A percentile compares a stretch with the other conserved stretches of the same genome.
These are phyloP conservation scores for Yamadazyma oceani DNA, from an alignment of 1,139 yeast species.

Conservation along the genomic window DNA sequence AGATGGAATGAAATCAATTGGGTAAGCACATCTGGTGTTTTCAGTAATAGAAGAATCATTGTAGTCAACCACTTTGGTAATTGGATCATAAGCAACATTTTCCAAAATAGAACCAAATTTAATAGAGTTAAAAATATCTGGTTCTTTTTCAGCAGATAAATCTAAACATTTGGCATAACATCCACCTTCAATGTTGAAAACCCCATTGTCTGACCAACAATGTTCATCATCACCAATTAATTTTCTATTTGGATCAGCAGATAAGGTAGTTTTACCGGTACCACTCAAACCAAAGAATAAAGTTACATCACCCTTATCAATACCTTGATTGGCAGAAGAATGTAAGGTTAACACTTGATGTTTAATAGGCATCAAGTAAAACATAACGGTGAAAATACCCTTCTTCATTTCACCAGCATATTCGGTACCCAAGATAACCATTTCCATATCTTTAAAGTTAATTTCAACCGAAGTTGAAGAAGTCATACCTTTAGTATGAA, in stretches of 20 bases:
- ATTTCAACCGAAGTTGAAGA: slow-evolving; percentile 94
- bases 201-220: slow-evolving; percentile 99
- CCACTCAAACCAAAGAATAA: slow-evolving; percentile 96
- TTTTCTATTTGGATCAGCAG: slow-evolving; percentile 93
- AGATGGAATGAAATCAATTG: slow-evolving; percentile 94
- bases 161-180: slow-evolving; percentile 98
- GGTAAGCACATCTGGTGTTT: slow-evolving; percentile 98
- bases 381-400: slow-evolving; percentile 99
- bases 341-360: slow-evolving; percentile 91
- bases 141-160: slow-evolving; percentile 88
- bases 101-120: slow-evolving; percentile 93
- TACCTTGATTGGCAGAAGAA: slow-evolving; percentile 94
- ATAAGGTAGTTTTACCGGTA: slow-evolving; percentile 96
- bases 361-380: slow-evolving; percentile 95
- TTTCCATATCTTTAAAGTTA: slow-evolving; percentile 96
- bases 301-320: slow-evolving; percentile 73
- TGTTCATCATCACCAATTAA: slow-evolving; percentile 99
- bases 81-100: slow-evolving; percentile 85
- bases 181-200: slow-evolving; percentile 99
- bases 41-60: slow-evolving; percentile 81
- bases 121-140: slow-evolving; percentile 95
- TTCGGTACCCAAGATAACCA: slow-evolving; percentile 98
- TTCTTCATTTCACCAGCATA: slow-evolving; percentile 99
- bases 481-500: slow-evolving; percentile 96
- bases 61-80: slow-evolving; percentile 83